Evolutionary conservation across 106 monocot genomes (phyloP).

Genomic region (Platanthera zijinensis): DNA sequence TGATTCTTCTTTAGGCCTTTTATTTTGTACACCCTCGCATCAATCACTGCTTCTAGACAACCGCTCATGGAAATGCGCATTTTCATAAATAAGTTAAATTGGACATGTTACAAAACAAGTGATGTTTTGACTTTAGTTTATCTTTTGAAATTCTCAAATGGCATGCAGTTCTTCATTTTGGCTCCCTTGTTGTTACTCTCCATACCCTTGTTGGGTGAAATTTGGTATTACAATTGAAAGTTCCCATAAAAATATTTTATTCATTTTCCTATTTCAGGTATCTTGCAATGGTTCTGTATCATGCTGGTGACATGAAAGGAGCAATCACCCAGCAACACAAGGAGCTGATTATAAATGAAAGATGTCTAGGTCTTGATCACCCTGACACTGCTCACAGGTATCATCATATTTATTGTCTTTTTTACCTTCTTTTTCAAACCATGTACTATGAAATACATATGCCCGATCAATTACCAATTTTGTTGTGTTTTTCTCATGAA

Average conservation of each 20-base stretch:
- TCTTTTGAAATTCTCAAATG: not conserved
- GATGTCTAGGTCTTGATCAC: slow-evolving; percentile 94
- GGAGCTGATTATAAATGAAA: slow-evolving; percentile 95
- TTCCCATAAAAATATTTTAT: not conserved
- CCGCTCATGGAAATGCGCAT: not conserved
- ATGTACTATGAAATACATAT: not conserved
- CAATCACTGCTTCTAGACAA: not conserved
- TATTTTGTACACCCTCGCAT: not conserved
- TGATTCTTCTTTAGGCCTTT: not conserved
- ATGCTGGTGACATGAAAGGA: slow-evolving; percentile 91
- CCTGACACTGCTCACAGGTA: slow-evolving; percentile 92
- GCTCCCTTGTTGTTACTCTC: not conserved
- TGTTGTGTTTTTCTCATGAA: not conserved
- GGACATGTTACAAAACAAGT: not conserved
- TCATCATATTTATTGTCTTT: not conserved
- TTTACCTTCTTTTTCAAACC: not conserved
- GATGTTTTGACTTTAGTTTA: not conserved
- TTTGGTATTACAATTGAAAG: not conserved
- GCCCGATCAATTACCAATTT: not conserved
- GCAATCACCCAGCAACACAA: slow-evolving; percentile 96
- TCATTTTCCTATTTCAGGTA: slow-evolving; percentile 45
- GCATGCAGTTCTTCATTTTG: not conserved
- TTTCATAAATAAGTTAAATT: not conserved
- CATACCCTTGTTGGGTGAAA: not conserved
- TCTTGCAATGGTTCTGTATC: slow-evolving; percentile 93